Evolutionary conservation across 768 basidiomycete genomes (phyloP).

Genomic region (Rhodotorula diobovata): DNA sequence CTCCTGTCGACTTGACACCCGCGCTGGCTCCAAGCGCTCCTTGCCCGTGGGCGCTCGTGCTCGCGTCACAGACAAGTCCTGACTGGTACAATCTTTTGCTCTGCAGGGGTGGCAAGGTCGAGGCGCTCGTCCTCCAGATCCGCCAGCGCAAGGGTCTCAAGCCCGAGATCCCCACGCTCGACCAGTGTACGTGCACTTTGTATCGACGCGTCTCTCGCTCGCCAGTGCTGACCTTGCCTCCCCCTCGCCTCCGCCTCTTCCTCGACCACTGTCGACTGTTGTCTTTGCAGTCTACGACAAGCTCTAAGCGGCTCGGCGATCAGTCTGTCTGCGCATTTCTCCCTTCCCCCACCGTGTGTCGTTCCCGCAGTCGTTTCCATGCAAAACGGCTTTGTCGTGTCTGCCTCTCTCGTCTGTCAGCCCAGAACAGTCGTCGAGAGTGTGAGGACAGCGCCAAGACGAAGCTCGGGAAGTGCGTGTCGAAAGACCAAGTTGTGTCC

Average conservation of each 20-base stretch:
- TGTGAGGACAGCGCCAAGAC: too few species aligned
- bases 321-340: not conserved
- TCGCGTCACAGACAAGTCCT: too few species aligned
- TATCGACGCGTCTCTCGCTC: not conserved
- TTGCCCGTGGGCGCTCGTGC: too few species aligned
- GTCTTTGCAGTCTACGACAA: not conserved
- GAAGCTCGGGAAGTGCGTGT: too few species aligned
- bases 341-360: constrained; percentile 7
- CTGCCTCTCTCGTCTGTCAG: too few species aligned
- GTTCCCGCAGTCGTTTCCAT: not conserved
- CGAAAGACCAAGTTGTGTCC: too few species aligned
- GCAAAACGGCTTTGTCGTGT: not conserved
- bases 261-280: not conserved
- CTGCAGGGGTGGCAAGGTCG: not conserved
- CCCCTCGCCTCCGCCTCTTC: too few species aligned
- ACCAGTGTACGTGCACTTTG: constrained; percentile 70
- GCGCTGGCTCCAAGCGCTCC: too few species aligned
- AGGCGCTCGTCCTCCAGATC: constrained; percentile 66
- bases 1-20: too few species aligned
- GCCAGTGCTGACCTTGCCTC: not conserved
- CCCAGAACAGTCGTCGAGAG: too few species aligned
- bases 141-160: constrained; percentile 94
- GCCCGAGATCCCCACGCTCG: constrained; percentile 72
- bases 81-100: too few species aligned
- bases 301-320: not conserved